Base-by-base conservation (phyloP, 495 filamentous ascomycete genomes). In the Penicillium cosmopolitanum region DNA sequence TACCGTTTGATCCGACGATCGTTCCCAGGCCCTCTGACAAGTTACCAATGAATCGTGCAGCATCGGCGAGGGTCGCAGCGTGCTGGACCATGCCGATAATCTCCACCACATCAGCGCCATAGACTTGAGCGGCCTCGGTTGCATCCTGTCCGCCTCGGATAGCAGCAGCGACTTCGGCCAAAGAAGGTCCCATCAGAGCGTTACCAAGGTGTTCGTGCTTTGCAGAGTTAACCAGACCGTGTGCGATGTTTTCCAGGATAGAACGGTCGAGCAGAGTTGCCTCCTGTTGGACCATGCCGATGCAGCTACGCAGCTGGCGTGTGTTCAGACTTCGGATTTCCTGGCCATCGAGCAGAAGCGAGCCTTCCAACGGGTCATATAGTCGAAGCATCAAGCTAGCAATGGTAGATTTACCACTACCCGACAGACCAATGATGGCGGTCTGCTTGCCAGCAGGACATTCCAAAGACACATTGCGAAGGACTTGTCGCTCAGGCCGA, bases 361-460 rank as follows among this genome's bases (percentile, higher is more conserved):
- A 31, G 13, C 80, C 80, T 3, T 69, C 55, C 4, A 55, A 66
- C 7, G 75, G 64, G 61, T 79, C 73, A 50, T 80, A 80, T 38
- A 87, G 70, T 13, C 86, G 75, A 35, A 78, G 73, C 2, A 85
- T 60, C 15, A 89, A 62, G 4, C 78, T 77, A 0, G 80, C 79
- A 23, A 89, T 73, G 8, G 87, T 90, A 1, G 84, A 87, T 63
- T 91, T 91, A 8, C 88, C 88, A 55, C 82, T 84, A 1, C 88
- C 88, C 12, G 86, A 89, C 12, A 85, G 68, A 6, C 88, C 88
- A 2, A 90, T 84, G 25, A 91, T 78, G 0, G 85, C 87, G 1
- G 87, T 87, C 38, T 78, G 73, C 58, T 85, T 81, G 43, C 79
- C 80, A 8, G 82, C 76, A 10, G 80, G 78, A 13, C 61, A 63